Percentiles rank a stretch among this genome's conserved stretches.
phyloP scores from a whole-genome alignment of 306 rosid genomes.

The Dalbergia oliveri region DNA sequence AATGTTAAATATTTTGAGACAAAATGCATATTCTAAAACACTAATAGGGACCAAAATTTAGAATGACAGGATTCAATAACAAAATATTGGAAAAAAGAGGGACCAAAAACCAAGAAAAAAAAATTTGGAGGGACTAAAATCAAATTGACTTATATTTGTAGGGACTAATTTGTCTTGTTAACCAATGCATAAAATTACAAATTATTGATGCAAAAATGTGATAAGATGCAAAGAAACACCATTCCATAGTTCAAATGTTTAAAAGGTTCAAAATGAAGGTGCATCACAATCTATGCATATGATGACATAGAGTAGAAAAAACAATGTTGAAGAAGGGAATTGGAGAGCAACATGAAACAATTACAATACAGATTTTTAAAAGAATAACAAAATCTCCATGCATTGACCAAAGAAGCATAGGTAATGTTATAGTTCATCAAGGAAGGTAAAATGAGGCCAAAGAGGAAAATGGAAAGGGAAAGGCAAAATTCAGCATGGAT shows the following conservation, averaged over 20 bases:
- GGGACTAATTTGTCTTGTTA: slow-evolving; percentile 47
- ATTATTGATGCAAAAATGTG: neutral
- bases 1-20: no score
- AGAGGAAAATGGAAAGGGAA: neutral
- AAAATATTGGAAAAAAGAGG: no score
- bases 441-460: neutral
- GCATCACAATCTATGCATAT: neutral
- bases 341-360: neutral
- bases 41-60: no score
- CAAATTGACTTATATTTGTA: no score
- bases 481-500: neutral
- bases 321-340: no score
- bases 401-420: slow-evolving; percentile 12
- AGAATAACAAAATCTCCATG: neutral
- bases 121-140: no score
- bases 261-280: slow-evolving; percentile 15
- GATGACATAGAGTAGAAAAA: neutral
- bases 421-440: neutral
- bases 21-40: no score
- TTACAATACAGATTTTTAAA: neutral
- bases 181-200: neutral
- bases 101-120: no score
- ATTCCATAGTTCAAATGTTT: neutral
- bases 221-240: neutral
- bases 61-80: no score